A percentile compares a stretch with the other conserved stretches of the same genome.
Evolutionary conservation across 2,329 filamentous ascomycete species (phyloP).

Genomic region (Aureobasidium sp.): DNA sequence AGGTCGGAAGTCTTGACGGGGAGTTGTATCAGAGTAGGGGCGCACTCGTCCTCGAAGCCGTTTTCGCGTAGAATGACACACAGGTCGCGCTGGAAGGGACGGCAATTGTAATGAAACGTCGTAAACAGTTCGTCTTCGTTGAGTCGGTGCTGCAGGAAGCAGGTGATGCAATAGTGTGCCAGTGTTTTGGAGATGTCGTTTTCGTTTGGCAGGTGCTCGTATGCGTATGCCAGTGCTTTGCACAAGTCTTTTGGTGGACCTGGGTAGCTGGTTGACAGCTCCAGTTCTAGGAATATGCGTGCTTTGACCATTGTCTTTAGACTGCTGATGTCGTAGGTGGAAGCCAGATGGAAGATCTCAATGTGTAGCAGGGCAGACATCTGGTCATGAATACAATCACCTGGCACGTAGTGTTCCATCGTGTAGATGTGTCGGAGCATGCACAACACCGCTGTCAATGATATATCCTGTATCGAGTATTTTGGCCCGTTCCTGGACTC

Average conservation of each 20-base stretch:
- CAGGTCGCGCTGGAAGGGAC: slow-evolving; percentile 36
- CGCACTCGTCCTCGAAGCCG: slow-evolving; percentile 33
- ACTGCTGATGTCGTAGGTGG: slow-evolving; percentile 34
- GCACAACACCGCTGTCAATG: slow-evolving; percentile 27
- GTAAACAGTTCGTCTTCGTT: slow-evolving; percentile 32
- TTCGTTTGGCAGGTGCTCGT: slow-evolving; percentile 24
- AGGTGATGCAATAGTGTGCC: slow-evolving; percentile 38
- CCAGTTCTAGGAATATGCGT: slow-evolving; percentile 34
- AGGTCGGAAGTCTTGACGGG: slow-evolving; percentile 21
- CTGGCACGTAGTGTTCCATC: slow-evolving; percentile 31
- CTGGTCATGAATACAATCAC: slow-evolving; percentile 21
- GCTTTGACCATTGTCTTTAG: slow-evolving; percentile 34
- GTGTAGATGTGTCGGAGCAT: slow-evolving; percentile 38
- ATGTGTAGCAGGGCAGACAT: slow-evolving; percentile 35
- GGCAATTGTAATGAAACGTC: slow-evolving; percentile 30
- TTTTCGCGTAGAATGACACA: slow-evolving; percentile 33
- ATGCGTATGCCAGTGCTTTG: slow-evolving; percentile 31
- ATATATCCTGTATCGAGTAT: slow-evolving; percentile 34
- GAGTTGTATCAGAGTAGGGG: slow-evolving; percentile 27
- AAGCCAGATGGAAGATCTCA: slow-evolving; percentile 35
- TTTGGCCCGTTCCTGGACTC: slow-evolving; percentile 26
- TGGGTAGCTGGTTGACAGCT: slow-evolving; percentile 33
- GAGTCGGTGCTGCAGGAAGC: slow-evolving; percentile 32
- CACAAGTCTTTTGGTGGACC: slow-evolving; percentile 34
- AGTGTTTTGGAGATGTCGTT: slow-evolving; percentile 32